phyloP scores from a whole-genome alignment of 805 yeast genomes.

The Myxozyma melibiosi region DNA sequence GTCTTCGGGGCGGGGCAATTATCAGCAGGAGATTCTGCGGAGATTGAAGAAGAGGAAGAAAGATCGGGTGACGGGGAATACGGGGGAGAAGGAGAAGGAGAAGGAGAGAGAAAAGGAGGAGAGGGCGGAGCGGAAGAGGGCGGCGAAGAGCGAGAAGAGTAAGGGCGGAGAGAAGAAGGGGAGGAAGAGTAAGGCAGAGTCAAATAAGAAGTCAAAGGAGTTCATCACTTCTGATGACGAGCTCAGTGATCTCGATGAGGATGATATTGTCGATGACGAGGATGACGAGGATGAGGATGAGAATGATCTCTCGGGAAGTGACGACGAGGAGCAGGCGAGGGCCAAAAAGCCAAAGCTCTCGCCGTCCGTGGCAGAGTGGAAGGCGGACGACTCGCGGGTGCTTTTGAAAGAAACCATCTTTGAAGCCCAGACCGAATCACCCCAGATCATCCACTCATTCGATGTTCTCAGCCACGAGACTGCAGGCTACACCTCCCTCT shows the following conservation, averaged over 20 bases:
- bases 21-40: constrained; percentile 20
- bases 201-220: constrained; percentile 14
- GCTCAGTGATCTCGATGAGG: constrained; percentile 47
- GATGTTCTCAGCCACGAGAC: background rate
- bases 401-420: constrained; percentile 1
- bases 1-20: background rate
- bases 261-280: constrained; percentile 42
- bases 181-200: too few relatives aligned
- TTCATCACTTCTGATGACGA: constrained; percentile 27
- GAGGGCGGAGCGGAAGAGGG: constrained; percentile 13
- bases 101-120: constrained; percentile 8
- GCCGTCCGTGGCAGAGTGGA: background rate
- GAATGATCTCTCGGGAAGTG: background rate
- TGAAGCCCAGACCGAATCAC: background rate
- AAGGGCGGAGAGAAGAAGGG: constrained; percentile 4
- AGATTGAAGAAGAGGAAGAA: constrained; percentile 25
- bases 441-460: constrained; percentile 6
- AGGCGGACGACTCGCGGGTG: background rate
- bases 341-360: constrained; percentile 3
- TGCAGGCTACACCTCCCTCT: constrained; percentile 7
- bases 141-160: background rate
- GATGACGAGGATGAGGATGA: constrained; percentile 20
- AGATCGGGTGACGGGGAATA: constrained; percentile 8
- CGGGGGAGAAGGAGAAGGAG: constrained; percentile 1
- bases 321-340: background rate